These are phyloP conservation scores for Corylus heterophylla DNA, from an alignment of 306 rosid genomes.

Conservation along the genomic window DNA sequence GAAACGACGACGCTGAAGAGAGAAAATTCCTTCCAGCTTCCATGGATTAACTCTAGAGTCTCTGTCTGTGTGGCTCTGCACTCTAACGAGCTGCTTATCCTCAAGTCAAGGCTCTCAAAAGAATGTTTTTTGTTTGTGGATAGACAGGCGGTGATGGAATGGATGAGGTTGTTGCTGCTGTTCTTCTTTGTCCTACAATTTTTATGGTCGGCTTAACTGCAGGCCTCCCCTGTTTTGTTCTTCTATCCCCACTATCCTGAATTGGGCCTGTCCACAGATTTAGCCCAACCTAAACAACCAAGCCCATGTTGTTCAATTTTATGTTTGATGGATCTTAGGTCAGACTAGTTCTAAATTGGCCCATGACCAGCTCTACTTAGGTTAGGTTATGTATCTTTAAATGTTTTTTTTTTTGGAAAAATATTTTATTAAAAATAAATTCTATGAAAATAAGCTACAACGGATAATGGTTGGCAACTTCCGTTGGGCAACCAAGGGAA, in stretches of 20 bases:
- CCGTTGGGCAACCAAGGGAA: too few relatives aligned
- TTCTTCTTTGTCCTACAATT: background rate
- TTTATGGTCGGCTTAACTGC: background rate
- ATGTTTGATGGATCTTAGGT: too few relatives aligned
- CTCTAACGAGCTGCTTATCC: background rate
- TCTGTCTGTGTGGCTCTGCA: background rate
- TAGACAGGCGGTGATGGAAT: slow-evolving; percentile 32
- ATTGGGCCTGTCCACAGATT: background rate
- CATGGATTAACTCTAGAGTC: slow-evolving; percentile 38
- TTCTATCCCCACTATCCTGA: background rate
- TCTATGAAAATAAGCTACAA: too few relatives aligned
- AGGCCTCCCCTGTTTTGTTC: background rate
- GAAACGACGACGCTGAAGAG: slow-evolving; percentile 58
- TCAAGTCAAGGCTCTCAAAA: background rate
- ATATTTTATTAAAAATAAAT: too few relatives aligned
- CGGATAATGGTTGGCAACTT: too few relatives aligned
- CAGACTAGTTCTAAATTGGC: too few relatives aligned
- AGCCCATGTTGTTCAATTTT: background rate
- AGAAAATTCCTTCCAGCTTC: slow-evolving; percentile 68
- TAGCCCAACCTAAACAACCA: background rate
- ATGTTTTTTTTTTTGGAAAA: too few relatives aligned
- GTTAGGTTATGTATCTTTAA: too few relatives aligned
- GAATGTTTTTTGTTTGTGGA: slow-evolving; percentile 23
- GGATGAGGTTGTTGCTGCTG: slow-evolving; percentile 33
- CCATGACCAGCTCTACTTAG: too few relatives aligned